Conservation (phyloP, 2,329 filamentous ascomycete species). For the Epichloe gansuensis region DNA sequence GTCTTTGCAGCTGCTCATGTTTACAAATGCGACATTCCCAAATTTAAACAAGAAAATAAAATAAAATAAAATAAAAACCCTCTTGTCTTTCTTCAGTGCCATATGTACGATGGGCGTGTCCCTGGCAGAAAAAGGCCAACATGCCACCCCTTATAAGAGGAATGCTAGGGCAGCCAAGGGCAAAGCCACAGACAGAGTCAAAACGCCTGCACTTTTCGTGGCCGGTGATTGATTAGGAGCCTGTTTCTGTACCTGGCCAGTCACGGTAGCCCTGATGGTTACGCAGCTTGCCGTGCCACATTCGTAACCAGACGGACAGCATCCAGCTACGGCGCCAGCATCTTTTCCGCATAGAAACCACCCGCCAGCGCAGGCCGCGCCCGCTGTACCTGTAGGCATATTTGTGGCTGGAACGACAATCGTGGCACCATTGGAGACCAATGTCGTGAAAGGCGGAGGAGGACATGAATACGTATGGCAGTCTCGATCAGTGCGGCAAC, state of each 20-base stretch:
- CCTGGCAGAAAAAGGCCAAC: neutral
- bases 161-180: neutral
- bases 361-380: conserved; percentile 55
- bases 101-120: no score
- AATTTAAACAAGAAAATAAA: no score
- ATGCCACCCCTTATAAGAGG: neutral
- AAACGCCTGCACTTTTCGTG: neutral
- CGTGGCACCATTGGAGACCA: conserved; percentile 57
- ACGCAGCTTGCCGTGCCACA: conserved; percentile 67
- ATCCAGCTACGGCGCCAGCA: conserved; percentile 57
- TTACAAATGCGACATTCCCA: no score
- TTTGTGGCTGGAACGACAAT: conserved; percentile 51
- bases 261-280: conserved; percentile 37
- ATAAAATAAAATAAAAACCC: no score
- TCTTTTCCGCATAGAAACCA: conserved; percentile 61
- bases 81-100: no score
- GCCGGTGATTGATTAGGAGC: conserved; percentile 22
- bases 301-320: conserved; percentile 66
- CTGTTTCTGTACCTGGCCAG: conserved; percentile 44
- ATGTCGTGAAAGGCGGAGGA: conserved; percentile 43
- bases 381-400: conserved; percentile 30
- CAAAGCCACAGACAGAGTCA: neutral
- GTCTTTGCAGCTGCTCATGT: no score
- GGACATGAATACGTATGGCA: conserved; percentile 76
- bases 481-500: conserved; percentile 77